These are phyloP conservation scores for Trichophyton benhamiae DNA, from an alignment of 2,329 filamentous ascomycete genomes.

Conservation along the genomic window DNA sequence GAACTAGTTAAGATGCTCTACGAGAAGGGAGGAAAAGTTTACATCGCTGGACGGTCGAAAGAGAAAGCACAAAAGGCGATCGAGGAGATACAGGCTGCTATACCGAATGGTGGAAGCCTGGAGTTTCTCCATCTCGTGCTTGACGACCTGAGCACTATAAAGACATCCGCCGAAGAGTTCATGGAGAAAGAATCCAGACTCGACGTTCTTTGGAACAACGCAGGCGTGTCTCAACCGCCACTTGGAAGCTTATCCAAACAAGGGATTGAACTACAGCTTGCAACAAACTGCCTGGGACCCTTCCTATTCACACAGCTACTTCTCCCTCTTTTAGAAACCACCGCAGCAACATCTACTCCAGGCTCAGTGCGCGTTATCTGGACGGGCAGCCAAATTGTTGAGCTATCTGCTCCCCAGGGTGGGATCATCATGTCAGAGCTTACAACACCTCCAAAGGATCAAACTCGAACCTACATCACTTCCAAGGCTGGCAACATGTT, in stretches of 20 bases:
- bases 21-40: conserved; percentile 33
- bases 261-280: conserved; percentile 29
- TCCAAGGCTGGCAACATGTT: conserved; percentile 30
- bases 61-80: conserved; percentile 32
- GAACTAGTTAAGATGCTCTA: conserved; percentile 32
- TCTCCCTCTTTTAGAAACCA: conserved; percentile 23
- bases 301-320: conserved; percentile 31
- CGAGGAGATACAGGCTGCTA: conserved; percentile 22
- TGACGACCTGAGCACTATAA: conserved; percentile 29
- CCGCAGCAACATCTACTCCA: conserved; percentile 16
- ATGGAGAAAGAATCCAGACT: conserved; percentile 24
- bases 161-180: conserved; percentile 27
- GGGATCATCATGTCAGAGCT: conserved; percentile 21
- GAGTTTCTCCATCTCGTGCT: conserved; percentile 31
- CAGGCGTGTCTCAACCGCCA: conserved; percentile 26
- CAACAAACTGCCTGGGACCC: conserved; percentile 31
- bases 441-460: conserved; percentile 12
- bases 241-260: conserved; percentile 22
- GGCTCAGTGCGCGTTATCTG: conserved; percentile 28
- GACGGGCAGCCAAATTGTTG: conserved; percentile 14
- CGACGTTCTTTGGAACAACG: conserved; percentile 29
- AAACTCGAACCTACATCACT: conserved; percentile 19
- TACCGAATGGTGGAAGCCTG: conserved; percentile 18
- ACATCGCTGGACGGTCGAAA: conserved; percentile 32
- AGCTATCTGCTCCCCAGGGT: conserved; percentile 8